Evolutionary conservation across 2,329 filamentous ascomycete species (phyloP).

Genomic region (Ophiostoma quercus): DNA sequence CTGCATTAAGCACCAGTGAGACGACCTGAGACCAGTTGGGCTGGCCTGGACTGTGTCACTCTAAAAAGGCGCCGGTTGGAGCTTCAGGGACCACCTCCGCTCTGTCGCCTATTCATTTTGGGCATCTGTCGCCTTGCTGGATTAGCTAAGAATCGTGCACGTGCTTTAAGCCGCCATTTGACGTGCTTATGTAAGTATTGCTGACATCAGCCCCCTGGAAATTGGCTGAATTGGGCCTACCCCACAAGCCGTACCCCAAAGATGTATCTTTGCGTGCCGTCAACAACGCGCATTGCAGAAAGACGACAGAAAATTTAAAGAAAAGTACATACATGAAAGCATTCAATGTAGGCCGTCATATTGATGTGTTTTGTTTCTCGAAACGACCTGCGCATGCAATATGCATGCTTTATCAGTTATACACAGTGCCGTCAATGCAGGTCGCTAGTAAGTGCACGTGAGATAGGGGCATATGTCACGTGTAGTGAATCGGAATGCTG

Average conservation of each 20-base stretch:
- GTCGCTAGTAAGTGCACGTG: background rate
- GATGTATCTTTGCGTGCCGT: background rate
- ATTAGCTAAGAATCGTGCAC: background rate
- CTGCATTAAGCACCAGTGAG: constrained; percentile 1
- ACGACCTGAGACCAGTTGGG: background rate
- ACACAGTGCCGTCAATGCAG: background rate
- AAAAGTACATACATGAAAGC: background rate
- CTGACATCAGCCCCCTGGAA: constrained; percentile 13
- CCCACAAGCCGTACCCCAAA: background rate
- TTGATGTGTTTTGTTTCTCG: background rate
- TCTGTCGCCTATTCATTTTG: background rate
- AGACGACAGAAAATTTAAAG: background rate
- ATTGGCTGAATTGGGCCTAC: background rate
- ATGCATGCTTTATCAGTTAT: background rate
- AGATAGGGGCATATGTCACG: background rate
- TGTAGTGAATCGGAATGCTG: background rate
- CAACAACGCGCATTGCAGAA: background rate
- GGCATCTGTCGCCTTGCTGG: background rate
- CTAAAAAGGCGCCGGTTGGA: constrained; percentile 13
- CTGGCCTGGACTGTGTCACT: constrained; percentile 9
- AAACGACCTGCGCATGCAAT: background rate
- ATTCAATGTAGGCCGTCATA: background rate
- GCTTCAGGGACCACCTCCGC: constrained; percentile 3
- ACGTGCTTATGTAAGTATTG: background rate
- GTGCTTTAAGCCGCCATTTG: background rate